Evolutionary conservation across 1,284 basidiomycete species (phyloP), one percentile per base, ranked within the genome.

Genomic region (Apiotrichum laibachii): DNA sequence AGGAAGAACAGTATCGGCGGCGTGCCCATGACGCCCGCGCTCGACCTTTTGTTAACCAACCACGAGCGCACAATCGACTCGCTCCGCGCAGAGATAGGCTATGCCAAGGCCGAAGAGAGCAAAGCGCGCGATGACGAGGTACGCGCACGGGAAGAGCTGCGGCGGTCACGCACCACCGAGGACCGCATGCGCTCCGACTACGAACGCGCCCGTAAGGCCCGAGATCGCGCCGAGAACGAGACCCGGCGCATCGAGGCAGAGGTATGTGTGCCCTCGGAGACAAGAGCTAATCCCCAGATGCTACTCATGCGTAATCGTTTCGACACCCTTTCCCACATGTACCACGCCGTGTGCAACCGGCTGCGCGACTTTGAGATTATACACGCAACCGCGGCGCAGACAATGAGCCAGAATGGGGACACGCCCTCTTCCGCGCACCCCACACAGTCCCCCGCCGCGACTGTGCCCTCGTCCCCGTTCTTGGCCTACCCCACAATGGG

Each of bases 51-150:
- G 10, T 59, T 76, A 50, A 63, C 65, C 22, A 62, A 66, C 60
- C 60, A 70, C 31, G 75, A 77, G 57, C 62, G 62, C 40, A 70
- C 66, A 13, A 72, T 77, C 21, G 75, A 75, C 52, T 42, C 62
- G 5, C 54, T 77, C 1, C 62, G 75, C 34, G 72, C 70, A 8
- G 75, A 77, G 57, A 69, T 75, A 48, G 75, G 75, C 0, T 50
- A 62, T 35, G 67, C 71, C 5, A 74, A 73, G 56, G 75, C 75
- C 1, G 70, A 73, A 48, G 72, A 73, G 50, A 66, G 67, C 26
- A 75, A 70, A 56, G 73, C 73, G 4, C 67, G 63, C 42, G 72
- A 73, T 19, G 72, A 71, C 39, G 67, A 67, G 33, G 52, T 56
- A 12, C 63, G 66, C 35, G 66, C 64, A 2, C 64, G 62, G 39